Evolutionary conservation across 306 rosid species (phyloP), one percentile per base, ranked within the genome.

Genomic region (Rosa rugosa): DNA sequence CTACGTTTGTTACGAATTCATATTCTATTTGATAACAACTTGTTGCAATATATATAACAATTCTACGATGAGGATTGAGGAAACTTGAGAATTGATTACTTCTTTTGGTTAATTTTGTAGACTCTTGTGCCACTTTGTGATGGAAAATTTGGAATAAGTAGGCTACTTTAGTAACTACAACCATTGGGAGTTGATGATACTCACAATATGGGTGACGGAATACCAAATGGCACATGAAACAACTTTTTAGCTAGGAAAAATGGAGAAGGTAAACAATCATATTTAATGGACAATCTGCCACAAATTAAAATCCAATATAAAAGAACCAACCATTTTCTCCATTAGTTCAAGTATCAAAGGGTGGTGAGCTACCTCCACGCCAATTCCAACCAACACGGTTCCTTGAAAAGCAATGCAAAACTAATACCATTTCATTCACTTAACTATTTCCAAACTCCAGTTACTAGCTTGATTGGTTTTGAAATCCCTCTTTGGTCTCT

Each of bases 401-500:
- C 54, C 68, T 74, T 57, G 42, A 42, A 25, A 73, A 22, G 3
- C 40, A 41, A 22, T 3, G 78, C 54, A 74, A 42, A 42, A 14
- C 51, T 14, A 40, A 54, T 20, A 34, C 45, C 45, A 22, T 40
- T 42, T 22, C 23, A 41, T 56, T 40, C 10, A 22, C 14, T 40
- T 1, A 17, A 31, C 62, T 27, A 49, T 17, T n/a, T 54, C 36
- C 49, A n/a, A 38, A 36, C 4, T 36, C 64, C 25, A 47, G 31
- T 11, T 31, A 50, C 17, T 62, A 2, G 20, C 16, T 34, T 72
- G 3, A 53, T 73, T 54, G 36, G 25, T 36, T 20, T 73, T 20
- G 46, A 72, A 72, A 31, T 51, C 47, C 76, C 47, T 72, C 46
- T 72, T 72, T 1, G 16, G 65, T 41, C 42, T 73, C 45, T 76